Evolutionary conservation across 2,329 filamentous ascomycete genomes (phyloP).

Genomic region (Leptographium lundbergii): DNA sequence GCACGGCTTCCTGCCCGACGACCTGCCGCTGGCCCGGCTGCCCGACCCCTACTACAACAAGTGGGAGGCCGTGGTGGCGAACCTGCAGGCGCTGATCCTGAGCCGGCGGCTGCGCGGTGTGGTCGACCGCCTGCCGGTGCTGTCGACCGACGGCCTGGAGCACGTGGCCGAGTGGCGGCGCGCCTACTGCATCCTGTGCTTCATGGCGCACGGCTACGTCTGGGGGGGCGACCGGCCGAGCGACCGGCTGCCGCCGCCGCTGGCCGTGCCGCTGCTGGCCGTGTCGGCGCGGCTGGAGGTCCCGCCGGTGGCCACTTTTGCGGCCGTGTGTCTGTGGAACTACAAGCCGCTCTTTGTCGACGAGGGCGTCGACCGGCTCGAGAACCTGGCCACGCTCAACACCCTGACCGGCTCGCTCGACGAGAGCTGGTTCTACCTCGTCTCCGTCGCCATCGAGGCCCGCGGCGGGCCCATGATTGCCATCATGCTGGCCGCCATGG

Average conservation of each 20-base stretch:
- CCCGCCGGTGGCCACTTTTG: constrained; percentile 87
- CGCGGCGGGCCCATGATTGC: constrained; percentile 77
- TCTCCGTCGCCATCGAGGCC: constrained; percentile 91
- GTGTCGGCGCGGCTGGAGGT: constrained; percentile 71
- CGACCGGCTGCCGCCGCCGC: constrained; percentile 65
- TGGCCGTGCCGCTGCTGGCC: constrained; percentile 71
- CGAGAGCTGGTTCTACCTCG: constrained; percentile 97
- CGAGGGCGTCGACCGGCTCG: constrained; percentile 68
- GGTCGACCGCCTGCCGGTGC: constrained; percentile 67
- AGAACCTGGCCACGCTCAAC: constrained; percentile 76
- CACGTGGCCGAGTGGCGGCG: constrained; percentile 85
- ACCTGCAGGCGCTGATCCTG: constrained; percentile 76
- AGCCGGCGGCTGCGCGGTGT: constrained; percentile 71
- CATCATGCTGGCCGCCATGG: constrained; percentile 78
- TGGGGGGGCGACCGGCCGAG: constrained; percentile 77
- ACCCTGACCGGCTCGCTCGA: constrained; percentile 92
- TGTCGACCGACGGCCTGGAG: constrained; percentile 71
- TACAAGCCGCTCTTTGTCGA: constrained; percentile 82
- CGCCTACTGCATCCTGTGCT: constrained; percentile 79
- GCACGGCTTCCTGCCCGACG: constrained; percentile 78
- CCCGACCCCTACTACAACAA: constrained; percentile 87
- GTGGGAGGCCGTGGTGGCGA: constrained; percentile 80
- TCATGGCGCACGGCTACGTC: constrained; percentile 90
- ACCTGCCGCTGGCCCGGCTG: constrained; percentile 65
- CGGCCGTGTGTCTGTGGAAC: constrained; percentile 89